Evolutionary conservation across 768 basidiomycete species (phyloP).

Genomic region (Amanita thiersii): DNA sequence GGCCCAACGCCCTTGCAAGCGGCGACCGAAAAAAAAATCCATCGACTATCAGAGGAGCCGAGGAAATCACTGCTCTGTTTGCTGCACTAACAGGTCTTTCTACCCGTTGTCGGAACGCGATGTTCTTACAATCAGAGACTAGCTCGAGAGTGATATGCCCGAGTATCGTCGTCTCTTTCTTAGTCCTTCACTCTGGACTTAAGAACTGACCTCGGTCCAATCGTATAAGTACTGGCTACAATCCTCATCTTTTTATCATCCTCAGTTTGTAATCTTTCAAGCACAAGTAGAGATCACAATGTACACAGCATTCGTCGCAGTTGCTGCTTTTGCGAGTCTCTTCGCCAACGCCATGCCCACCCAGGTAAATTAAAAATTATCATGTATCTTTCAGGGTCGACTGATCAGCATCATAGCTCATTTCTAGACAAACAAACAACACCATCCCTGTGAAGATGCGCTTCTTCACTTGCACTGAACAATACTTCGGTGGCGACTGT

Average conservation of each 20-base stretch:
- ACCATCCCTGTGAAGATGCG: background rate
- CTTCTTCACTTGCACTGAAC: conserved; percentile 4
- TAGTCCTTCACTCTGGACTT: conserved; percentile 2
- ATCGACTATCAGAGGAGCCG: too few species aligned
- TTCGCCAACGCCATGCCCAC: conserved; percentile 4
- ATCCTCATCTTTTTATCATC: background rate
- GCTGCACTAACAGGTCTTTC: too few species aligned
- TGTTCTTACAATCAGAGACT: background rate
- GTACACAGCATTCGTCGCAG: conserved; percentile 1
- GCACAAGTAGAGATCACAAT: background rate
- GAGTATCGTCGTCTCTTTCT: background rate
- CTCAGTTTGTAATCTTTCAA: background rate
- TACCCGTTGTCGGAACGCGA: background rate
- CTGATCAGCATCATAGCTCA: background rate
- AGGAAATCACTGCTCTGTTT: too few species aligned
- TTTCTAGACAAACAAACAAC: conserved; percentile 2
- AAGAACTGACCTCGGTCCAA: conserved; percentile 1
- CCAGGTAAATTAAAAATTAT: background rate
- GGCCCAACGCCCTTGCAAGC: too few species aligned
- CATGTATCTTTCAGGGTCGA: background rate
- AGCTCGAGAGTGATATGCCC: background rate
- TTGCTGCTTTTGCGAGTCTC: conserved; percentile 3
- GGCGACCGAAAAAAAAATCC: too few species aligned
- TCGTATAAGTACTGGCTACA: background rate
- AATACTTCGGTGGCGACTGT: background rate